Conservation (phyloP, 371 early-diverging fungal genomes). For the Apophysomyces variabilis region DNA sequence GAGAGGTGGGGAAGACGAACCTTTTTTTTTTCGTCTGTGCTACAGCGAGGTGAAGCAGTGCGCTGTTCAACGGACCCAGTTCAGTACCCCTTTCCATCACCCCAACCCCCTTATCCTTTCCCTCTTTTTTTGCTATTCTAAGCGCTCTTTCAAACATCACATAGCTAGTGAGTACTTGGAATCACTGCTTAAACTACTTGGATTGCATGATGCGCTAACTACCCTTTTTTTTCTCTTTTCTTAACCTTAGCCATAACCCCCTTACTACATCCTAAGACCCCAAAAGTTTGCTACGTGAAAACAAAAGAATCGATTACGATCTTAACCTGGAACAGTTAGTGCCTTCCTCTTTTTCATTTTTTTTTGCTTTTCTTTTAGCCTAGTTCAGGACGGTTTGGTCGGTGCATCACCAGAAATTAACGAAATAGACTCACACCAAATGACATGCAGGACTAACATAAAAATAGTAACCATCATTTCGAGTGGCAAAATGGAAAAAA, state of each 20-base stretch:
- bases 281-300: neutral
- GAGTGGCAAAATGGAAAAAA: neutral
- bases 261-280: no score
- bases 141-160: no score
- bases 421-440: neutral
- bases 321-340: no score
- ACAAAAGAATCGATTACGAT: neutral
- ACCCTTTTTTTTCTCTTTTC: neutral
- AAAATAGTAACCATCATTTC: neutral
- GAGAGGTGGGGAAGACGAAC: slow-evolving; percentile 9
- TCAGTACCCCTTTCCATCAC: slow-evolving; percentile 6
- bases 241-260: neutral
- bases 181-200: neutral
- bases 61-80: slow-evolving; percentile 7
- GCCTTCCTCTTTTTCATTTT: no score
- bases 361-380: no score
- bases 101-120: neutral
- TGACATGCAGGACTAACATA: neutral
- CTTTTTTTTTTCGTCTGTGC: neutral
- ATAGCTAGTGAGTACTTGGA: no score
- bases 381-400: no score
- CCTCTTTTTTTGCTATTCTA: no score
- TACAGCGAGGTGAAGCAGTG: neutral
- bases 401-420: no score
- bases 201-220: neutral